Evolutionary conservation across 2,329 filamentous ascomycete genomes (phyloP).

Genomic region (Ophiostoma ulmi): DNA sequence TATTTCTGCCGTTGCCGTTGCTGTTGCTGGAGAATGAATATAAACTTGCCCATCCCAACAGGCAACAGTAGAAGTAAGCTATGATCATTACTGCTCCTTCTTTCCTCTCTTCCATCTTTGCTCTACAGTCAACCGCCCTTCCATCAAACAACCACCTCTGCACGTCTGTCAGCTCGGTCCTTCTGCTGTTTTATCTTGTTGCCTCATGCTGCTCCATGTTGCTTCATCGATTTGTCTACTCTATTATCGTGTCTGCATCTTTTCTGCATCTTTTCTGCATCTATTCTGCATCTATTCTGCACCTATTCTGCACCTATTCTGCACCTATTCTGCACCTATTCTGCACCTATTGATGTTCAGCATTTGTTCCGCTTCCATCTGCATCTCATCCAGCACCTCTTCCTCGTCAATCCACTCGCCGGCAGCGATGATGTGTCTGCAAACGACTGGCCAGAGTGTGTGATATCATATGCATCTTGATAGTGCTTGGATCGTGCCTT

Average conservation of each 20-base stretch:
- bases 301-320: not conserved
- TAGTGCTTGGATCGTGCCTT: not conserved
- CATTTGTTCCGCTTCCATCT: not conserved
- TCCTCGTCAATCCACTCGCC: not conserved
- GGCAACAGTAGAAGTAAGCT: not conserved
- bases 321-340: not conserved
- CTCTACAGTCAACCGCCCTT: not conserved
- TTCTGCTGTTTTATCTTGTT: not conserved
- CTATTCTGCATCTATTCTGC: not conserved
- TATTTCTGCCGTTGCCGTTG: no score
- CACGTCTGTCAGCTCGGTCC: not conserved
- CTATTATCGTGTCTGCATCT: not conserved
- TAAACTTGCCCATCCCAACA: not conserved
- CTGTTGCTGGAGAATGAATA: no score
- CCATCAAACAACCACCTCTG: not conserved
- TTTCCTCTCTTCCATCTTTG: not conserved
- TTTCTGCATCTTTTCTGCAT: not conserved
- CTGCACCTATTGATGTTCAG: no score
- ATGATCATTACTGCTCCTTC: not conserved
- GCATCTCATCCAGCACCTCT: no score
- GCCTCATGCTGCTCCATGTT: not conserved
- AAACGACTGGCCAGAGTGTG: conserved; percentile 12
- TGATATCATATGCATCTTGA: not conserved
- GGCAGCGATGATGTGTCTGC: conserved; percentile 12
- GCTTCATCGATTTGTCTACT: not conserved